Evolutionary conservation across 306 rosid genomes (phyloP), one percentile per base, ranked within the genome.

Genomic region (Hippophae gyantsensis): DNA sequence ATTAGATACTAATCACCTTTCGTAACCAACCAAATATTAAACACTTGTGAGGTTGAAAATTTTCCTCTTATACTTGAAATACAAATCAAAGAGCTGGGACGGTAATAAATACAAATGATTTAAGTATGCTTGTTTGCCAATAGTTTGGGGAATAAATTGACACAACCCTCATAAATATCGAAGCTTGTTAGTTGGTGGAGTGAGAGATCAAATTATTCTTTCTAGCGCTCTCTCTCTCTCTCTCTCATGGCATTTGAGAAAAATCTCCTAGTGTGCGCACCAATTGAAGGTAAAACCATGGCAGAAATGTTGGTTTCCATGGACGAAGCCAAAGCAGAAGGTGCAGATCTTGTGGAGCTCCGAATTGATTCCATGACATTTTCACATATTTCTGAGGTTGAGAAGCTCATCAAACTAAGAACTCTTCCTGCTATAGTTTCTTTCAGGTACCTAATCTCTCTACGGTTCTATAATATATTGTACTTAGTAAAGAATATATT

Each of bases 291-390:
- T 43, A 32, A 27, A 43, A 42, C 63, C 41, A 38, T 56, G 63
- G 68, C 18, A 13, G 58, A 62, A 48, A 62, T 44, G 54, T 7
- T 26, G 14, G 69, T 58, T 51, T 69, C 74, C 43, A 69, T 69
- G 74, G 59, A 49, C 47, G 38, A 43, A 40, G 74, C 74, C 49
- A 69, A 69, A 44, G 69, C 69, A 26, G 68, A 69, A 56, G 74
- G 64, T 6, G 74, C 74, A 8, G 69, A 69, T 58, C 63, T 69
- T 32, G 74, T 69, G 25, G 74, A 69, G 74, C 63, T 69, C 43
- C 67, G 63, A 18, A 14, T 69, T 10, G 64, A 56, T 32, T 69
- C 74, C 40, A 42, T 56, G 63, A 42, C 68, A 32, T 52, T 62
- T 26, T 69, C 69, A 46, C 63, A 56, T 25, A 48, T 57, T 42